These are phyloP conservation scores for Calcarisporium arbuscula DNA, from an alignment of 2,329 filamentous ascomycete genomes.

Conservation along the genomic window DNA sequence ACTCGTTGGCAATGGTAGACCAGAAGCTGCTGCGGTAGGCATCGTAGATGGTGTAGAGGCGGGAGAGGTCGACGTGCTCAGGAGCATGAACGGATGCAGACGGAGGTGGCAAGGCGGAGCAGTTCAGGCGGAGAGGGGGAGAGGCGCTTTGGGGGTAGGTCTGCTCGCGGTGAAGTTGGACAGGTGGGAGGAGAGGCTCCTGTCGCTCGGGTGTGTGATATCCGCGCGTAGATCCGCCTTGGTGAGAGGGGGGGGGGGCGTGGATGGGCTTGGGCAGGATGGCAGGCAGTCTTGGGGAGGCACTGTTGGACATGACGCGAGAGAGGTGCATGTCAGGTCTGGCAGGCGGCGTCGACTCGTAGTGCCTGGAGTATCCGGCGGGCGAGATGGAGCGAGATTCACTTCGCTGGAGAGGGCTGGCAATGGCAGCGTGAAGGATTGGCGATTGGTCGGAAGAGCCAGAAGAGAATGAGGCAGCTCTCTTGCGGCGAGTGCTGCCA, in stretches of 20 bases:
- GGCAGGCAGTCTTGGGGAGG: constrained; percentile 47
- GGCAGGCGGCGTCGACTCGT: constrained; percentile 38
- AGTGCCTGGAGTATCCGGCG: constrained; percentile 36
- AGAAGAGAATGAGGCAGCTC: constrained; percentile 64
- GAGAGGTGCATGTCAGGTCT: constrained; percentile 43
- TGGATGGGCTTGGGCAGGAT: constrained; percentile 61
- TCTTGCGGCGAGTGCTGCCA: constrained; percentile 73
- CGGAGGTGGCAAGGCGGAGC: constrained; percentile 37
- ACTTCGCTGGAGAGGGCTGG: constrained; percentile 45
- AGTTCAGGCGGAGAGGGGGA: constrained; percentile 54
- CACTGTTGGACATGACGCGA: constrained; percentile 39
- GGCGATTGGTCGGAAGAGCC: constrained; percentile 51
- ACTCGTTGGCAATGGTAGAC: constrained; percentile 64
- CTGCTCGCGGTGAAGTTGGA: constrained; percentile 9
- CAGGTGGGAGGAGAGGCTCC: constrained; percentile 37
- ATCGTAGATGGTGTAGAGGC: constrained; percentile 64
- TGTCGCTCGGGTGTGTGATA: no score
- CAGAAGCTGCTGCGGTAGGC: constrained; percentile 67
- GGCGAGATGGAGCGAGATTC: constrained; percentile 44
- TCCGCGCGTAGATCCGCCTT: no score
- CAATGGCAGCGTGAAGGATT: constrained; percentile 37
- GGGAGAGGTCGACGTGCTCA: constrained; percentile 53
- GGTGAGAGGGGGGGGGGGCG: constrained; percentile 39
- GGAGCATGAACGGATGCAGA: constrained; percentile 24
- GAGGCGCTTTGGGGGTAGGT: constrained; percentile 20